Conservation (phyloP, 2,329 filamentous ascomycete genomes). For the Epicoccum sorghinum region DNA sequence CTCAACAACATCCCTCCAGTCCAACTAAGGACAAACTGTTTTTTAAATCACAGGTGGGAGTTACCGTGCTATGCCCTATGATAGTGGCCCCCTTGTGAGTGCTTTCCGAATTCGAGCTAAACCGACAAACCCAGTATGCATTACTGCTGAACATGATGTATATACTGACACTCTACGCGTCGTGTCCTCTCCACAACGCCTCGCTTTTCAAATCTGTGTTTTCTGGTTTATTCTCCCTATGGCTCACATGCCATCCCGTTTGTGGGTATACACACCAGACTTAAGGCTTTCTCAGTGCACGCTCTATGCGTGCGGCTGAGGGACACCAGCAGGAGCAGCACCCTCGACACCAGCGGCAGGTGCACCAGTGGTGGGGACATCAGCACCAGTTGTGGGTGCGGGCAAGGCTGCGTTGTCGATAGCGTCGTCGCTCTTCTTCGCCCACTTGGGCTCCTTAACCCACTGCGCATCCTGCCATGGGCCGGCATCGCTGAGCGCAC, state of each 20-base stretch:
- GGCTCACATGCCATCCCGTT: neutral
- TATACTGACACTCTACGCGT: neutral
- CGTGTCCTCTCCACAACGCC: neutral
- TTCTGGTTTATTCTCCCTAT: neutral
- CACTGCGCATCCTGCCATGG: constrained; percentile 82
- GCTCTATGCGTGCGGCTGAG: constrained; percentile 18
- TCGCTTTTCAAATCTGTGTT: neutral
- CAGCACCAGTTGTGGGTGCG: constrained; percentile 27
- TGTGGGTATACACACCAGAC: neutral
- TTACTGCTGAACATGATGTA: neutral
- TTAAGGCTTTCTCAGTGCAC: neutral
- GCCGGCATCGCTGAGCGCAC: constrained; percentile 83
- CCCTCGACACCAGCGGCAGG: constrained; percentile 15
- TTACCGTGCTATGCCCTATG: neutral
- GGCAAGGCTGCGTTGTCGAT: constrained; percentile 44
- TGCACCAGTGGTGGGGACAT: constrained; percentile 22
- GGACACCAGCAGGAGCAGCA: constrained; percentile 21
- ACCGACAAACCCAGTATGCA: neutral
- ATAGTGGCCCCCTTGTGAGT: neutral
- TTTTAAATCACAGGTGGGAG: neutral
- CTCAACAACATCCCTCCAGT: neutral
- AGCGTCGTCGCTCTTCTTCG: constrained; percentile 44
- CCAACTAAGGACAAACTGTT: neutral
- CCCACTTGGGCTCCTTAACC: constrained; percentile 62
- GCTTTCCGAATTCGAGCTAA: neutral